Conservation (phyloP, 78 protist species). For the Dictyostelium firmibasis region DNA sequence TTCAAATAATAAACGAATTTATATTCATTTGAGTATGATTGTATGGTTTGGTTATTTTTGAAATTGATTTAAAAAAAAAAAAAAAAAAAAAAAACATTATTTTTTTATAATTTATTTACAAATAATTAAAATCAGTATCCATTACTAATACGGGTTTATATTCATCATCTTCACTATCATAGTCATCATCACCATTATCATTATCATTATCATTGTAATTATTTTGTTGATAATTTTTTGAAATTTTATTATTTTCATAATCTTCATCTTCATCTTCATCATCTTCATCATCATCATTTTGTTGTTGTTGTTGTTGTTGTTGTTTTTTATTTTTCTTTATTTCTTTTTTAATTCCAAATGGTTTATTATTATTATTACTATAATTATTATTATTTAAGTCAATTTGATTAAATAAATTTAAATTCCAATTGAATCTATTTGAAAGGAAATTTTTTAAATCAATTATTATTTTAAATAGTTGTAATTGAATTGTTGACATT, state of each 20-base stretch:
- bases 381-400: neutral
- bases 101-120: neutral
- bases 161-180: neutral
- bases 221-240: neutral
- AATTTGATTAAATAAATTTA: slow-evolving; percentile 23
- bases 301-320: neutral
- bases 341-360: neutral
- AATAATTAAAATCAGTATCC: neutral
- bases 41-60: neutral
- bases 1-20: too few species aligned
- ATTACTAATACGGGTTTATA: neutral
- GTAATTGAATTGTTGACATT: neutral
- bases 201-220: neutral
- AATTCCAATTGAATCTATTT: slow-evolving; percentile 24
- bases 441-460: neutral
- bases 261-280: neutral
- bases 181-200: neutral
- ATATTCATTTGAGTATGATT: too few species aligned
- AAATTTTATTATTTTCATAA: neutral
- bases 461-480: slow-evolving; percentile 20
- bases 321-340: neutral
- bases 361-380: neutral
- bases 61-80: too few species aligned
- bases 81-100: too few species aligned
- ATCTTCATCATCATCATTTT: neutral